A percentile compares a stretch with the other conserved stretches of the same genome.
Evolutionary conservation across 768 basidiomycete species (phyloP).

Genomic region (Kwoniella sp.): DNA sequence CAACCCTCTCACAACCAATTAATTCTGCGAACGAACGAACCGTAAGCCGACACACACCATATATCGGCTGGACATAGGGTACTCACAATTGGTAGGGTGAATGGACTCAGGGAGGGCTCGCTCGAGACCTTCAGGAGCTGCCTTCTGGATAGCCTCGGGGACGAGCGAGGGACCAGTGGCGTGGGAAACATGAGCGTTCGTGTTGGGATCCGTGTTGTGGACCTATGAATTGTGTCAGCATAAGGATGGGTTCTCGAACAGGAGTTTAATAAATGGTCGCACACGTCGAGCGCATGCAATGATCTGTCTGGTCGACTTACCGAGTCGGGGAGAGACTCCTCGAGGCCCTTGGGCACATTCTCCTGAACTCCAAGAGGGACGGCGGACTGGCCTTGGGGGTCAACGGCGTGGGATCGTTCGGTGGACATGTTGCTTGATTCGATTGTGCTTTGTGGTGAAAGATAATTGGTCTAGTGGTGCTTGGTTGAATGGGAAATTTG

Average conservation of each 20-base stretch:
- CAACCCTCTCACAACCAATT: too few species aligned
- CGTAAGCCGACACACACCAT: background rate
- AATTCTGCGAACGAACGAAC: too few species aligned
- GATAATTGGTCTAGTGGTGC: background rate
- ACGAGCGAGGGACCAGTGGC: conserved; percentile 39
- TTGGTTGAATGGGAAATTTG: conserved; percentile 1
- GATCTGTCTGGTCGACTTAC: conserved; percentile 9
- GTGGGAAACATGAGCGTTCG: conserved; percentile 31
- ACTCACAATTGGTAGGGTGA: conserved; percentile 27
- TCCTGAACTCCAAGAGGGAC: conserved; percentile 31
- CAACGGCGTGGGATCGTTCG: conserved; percentile 30
- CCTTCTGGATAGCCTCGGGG: conserved; percentile 46
- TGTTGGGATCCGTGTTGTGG: conserved; percentile 36
- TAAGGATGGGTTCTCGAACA: too few species aligned
- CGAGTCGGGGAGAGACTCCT: conserved; percentile 28
- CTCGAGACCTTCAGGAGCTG: conserved; percentile 36
- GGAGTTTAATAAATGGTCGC: too few species aligned
- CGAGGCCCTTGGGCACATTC: conserved; percentile 25
- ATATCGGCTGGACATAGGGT: background rate
- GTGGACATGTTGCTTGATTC: conserved; percentile 7
- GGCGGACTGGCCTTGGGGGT: conserved; percentile 29
- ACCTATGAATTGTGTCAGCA: conserved; percentile 16
- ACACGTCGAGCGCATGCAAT: background rate
- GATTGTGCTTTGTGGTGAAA: background rate
- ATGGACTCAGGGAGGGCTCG: conserved; percentile 36